These are phyloP conservation scores for Herpetospermum pedunculosum DNA, from an alignment of 306 rosid genomes.

Conservation along the genomic window DNA sequence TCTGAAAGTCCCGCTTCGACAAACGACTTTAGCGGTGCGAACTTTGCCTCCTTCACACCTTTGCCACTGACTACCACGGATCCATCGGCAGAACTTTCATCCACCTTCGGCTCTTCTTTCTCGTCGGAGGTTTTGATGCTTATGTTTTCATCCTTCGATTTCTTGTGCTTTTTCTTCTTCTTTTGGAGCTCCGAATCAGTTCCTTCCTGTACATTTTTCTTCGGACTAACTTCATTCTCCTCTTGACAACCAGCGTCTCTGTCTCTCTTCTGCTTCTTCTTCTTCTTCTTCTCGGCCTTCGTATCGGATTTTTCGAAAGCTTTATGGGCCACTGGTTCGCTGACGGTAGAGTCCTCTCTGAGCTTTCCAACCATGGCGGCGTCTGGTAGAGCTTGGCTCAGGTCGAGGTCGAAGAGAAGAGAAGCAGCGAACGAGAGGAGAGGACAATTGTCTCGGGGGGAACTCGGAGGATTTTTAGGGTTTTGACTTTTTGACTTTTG, in stretches of 20 bases:
- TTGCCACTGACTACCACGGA: conserved; percentile 62
- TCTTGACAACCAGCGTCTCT: not conserved
- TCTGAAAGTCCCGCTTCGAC: conserved; percentile 50
- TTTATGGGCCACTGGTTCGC: conserved; percentile 33
- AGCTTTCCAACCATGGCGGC: conserved; percentile 56
- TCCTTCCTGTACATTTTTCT: conserved; percentile 37
- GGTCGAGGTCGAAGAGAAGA: conserved; percentile 3
- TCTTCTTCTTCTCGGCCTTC: conserved; percentile 41
- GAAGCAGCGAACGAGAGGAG: conserved; percentile 22
- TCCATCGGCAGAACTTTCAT: conserved; percentile 24
- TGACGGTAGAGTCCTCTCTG: conserved; percentile 18
- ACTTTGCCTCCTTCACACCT: conserved; percentile 33
- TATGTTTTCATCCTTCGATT: conserved; percentile 18
- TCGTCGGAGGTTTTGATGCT: conserved; percentile 5
- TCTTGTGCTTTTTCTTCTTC: conserved; percentile 31
- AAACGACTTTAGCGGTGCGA: conserved; percentile 39
- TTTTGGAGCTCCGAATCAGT: conserved; percentile 18
- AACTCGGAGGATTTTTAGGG: conserved; percentile 34
- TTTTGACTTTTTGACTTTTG: conserved; percentile 26
- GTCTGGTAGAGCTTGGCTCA: conserved; percentile 3
- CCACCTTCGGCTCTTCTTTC: conserved; percentile 9
- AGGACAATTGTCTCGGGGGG: not conserved
- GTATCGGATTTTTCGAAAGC: conserved; percentile 8
- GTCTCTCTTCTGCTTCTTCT: conserved; percentile 24
- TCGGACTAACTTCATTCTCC: conserved; percentile 27